phyloP scores from a whole-genome alignment of 768 basidiomycete genomes.

The Gyrodon lividus region DNA sequence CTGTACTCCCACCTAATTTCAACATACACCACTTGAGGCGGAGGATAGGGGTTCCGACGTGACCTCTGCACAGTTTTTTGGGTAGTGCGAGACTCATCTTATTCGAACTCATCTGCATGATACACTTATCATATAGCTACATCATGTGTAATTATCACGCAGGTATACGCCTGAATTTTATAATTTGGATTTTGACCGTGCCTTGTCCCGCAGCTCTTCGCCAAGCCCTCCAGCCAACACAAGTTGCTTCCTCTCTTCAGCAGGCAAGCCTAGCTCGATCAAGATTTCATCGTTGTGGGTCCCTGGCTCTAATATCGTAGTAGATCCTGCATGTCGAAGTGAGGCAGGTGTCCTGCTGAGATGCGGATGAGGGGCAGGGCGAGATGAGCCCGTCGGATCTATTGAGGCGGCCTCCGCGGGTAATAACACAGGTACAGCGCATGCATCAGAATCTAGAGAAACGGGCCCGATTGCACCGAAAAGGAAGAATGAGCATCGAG shows the following conservation, averaged over 20 bases:
- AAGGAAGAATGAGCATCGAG: background rate
- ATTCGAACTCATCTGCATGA: too few relatives aligned
- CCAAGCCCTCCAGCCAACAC: conserved; percentile 49
- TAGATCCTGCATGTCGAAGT: conserved; percentile 3
- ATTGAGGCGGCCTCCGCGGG: conserved; percentile 57
- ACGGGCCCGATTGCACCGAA: background rate
- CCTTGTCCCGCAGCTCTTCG: conserved; percentile 25
- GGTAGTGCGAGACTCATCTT: too few relatives aligned
- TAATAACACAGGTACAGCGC: conserved; percentile 65
- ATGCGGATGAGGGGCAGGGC: conserved; percentile 55
- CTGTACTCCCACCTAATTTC: conserved; percentile 32
- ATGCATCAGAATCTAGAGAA: conserved; percentile 65
- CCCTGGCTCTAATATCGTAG: conserved; percentile 43
- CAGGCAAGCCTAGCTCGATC: conserved; percentile 47
- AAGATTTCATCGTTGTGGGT: conserved; percentile 55
- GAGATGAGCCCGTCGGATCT: conserved; percentile 33
- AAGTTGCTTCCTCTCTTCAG: conserved; percentile 40
- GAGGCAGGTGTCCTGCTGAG: conserved; percentile 36
- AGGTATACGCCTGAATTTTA: conserved; percentile 12
- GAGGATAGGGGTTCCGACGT: conserved; percentile 23
- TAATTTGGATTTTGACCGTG: conserved; percentile 23
- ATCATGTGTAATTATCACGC: conserved; percentile 11
- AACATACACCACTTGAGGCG: conserved; percentile 33
- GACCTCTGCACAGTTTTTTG: background rate
- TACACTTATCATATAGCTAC: background rate